These are phyloP conservation scores for Cytospora paraplurivora DNA, from an alignment of 2,329 filamentous ascomycete genomes.

Conservation along the genomic window DNA sequence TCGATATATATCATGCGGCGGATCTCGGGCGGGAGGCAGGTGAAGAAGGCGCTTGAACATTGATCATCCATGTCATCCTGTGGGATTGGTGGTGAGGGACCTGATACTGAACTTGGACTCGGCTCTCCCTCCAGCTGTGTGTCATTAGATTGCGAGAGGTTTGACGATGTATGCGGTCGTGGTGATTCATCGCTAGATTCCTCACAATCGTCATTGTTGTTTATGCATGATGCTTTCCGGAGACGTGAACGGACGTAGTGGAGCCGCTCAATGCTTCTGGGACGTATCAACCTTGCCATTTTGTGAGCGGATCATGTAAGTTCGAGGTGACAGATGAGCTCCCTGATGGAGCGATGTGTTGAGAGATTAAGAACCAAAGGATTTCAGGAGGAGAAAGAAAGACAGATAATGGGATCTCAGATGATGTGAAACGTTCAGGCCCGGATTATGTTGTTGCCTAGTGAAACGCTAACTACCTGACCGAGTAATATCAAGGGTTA, in stretches of 20 bases:
- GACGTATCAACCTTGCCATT: conserved; percentile 13
- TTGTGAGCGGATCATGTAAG: not conserved
- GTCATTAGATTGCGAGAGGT: not conserved
- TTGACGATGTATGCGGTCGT: not conserved
- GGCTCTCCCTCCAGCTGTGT: not conserved
- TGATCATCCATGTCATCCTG: conserved; percentile 13
- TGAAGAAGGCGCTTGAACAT: conserved; percentile 32
- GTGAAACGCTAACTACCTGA: not conserved
- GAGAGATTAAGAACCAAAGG: not conserved
- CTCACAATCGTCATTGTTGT: not conserved
- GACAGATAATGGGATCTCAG: not conserved
- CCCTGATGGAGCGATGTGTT: not conserved
- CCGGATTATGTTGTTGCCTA: conserved; percentile 14
- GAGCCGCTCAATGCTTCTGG: conserved; percentile 13
- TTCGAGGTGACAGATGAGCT: not conserved
- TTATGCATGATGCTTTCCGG: conserved; percentile 25
- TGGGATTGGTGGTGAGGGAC: too few species aligned
- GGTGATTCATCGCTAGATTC: not conserved
- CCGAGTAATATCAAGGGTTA: not conserved
- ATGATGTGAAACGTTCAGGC: conserved; percentile 16
- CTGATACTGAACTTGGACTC: not conserved
- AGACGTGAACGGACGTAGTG: conserved; percentile 24
- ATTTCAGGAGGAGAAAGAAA: not conserved
- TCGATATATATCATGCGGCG: conserved; percentile 29
- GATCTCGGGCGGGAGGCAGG: conserved; percentile 27